Base-by-base conservation (phyloP, 1,139 yeast species). In the Hemisphaericaspora subhashii region DNA sequence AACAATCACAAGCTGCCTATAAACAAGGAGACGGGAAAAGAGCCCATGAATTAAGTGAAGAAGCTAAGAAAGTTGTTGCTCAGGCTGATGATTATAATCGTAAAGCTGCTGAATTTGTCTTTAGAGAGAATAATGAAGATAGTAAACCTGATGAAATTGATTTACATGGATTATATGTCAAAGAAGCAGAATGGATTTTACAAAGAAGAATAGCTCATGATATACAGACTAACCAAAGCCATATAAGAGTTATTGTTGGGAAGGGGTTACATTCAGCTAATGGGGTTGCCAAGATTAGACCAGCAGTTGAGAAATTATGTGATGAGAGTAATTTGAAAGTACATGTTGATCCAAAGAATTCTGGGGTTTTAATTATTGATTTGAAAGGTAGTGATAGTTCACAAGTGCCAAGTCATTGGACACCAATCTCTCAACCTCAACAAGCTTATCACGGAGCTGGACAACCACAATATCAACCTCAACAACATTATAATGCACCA, bases 81-180 rank as follows among this genome's bases (percentile, higher is more conserved):
- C 66, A 81, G 49, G 95, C 90, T 28, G 95, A 88, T 40, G 61
- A 68, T 30, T 79, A 72, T 56, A 89, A 89, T 62, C 66, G 72
- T 23, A 79, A 83, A 58, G 98, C 98, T 1, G 97, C 97, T 1
- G 90, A 82, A 57, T 90, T 83, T 57, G 98, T 89, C 2, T 90
- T 90, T 58, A 70, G 83, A 34, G 92, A 86, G 51, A 92, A 92
- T 58, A 92, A 92, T 55, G 78, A 87, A 24, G 97, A 89, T 55
- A 83, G 94, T 23, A 82, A 78, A 23, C 74, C 73, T 13, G 86
- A 88, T 58, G 98, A 92, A 62, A 88, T 92, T 46, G 98, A 92
- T 62, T 72, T 92, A 43, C 98, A 92, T 60, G 98, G 98, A 0
- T 69, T 92, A 28, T 89, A 74, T 51, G 95, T 90, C 25, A 85